Conservation (phyloP, 2,329 filamentous ascomycete genomes). For the Arthrobotrys megalospora region DNA sequence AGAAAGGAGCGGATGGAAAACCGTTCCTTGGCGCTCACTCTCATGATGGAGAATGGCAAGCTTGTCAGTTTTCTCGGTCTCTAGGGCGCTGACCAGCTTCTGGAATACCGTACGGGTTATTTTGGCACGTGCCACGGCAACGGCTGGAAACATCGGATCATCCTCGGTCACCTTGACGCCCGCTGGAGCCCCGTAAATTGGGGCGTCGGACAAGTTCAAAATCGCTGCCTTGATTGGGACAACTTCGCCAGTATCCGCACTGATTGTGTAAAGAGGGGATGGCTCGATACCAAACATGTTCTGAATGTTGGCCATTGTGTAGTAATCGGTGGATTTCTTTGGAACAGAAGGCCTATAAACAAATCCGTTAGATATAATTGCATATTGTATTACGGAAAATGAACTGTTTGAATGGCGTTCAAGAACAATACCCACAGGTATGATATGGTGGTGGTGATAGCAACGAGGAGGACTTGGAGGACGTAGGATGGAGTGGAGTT, state of each 20-base stretch:
- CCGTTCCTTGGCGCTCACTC: background rate
- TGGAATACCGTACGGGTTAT: background rate
- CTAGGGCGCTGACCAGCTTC: background rate
- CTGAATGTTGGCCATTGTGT: background rate
- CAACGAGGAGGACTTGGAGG: no score
- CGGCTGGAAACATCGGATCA: background rate
- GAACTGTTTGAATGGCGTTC: no score
- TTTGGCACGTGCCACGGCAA: background rate
- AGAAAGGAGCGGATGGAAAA: background rate
- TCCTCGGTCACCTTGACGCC: background rate
- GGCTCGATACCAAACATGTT: background rate
- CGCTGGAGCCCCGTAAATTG: background rate
- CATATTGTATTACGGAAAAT: no score
- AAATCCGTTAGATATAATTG: no score
- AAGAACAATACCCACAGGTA: no score
- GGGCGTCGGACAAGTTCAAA: background rate
- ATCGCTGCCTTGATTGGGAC: background rate
- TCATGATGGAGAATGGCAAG: background rate
- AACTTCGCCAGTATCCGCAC: background rate
- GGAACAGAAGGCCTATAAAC: no score
- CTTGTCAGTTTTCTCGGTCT: background rate
- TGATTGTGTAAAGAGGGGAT: background rate
- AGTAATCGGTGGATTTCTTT: background rate
- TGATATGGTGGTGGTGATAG: no score
- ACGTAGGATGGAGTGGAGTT: no score